Evolutionary conservation across 495 filamentous ascomycete species (phyloP).

Genomic region (Patellaria atrata): DNA sequence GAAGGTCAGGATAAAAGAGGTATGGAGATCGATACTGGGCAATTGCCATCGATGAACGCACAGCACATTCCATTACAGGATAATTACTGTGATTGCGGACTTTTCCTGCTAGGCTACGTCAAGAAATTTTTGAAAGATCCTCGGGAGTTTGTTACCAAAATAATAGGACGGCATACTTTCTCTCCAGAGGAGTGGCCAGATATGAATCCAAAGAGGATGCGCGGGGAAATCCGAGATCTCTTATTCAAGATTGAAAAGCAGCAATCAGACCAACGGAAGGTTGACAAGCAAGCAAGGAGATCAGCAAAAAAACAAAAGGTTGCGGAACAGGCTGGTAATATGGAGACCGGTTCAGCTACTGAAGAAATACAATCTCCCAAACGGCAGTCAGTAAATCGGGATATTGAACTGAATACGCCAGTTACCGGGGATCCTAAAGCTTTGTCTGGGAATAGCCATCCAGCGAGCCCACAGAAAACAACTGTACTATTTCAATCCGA

Average conservation of each 20-base stretch:
- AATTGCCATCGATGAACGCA: slow-evolving; percentile 51
- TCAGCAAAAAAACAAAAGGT: too few relatives aligned
- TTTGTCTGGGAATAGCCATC: too few relatives aligned
- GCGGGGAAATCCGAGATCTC: slow-evolving; percentile 38
- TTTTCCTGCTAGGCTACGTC: slow-evolving; percentile 72
- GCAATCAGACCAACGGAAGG: slow-evolving; percentile 18
- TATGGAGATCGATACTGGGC: slow-evolving; percentile 37
- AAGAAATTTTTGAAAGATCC: slow-evolving; percentile 63
- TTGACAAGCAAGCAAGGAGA: too few relatives aligned
- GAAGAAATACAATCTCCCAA: too few relatives aligned
- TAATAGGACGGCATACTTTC: slow-evolving; percentile 36
- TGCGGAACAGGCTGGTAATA: too few relatives aligned
- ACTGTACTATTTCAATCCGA: too few relatives aligned
- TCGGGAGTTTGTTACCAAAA: slow-evolving; percentile 43
- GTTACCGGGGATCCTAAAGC: too few relatives aligned
- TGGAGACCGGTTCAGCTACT: too few relatives aligned
- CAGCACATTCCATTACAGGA: slow-evolving; percentile 58
- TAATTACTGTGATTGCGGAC: slow-evolving; percentile 80
- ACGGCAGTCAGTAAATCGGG: too few relatives aligned
- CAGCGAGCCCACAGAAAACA: too few relatives aligned
- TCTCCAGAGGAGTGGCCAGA: slow-evolving; percentile 38
- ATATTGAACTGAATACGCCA: too few relatives aligned
- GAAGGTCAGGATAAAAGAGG: slow-evolving; percentile 59
- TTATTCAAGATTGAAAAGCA: slow-evolving; percentile 18
- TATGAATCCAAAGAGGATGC: slow-evolving; percentile 37